Conservation (phyloP, 768 basidiomycete species). For the Kwoniella europaea region DNA sequence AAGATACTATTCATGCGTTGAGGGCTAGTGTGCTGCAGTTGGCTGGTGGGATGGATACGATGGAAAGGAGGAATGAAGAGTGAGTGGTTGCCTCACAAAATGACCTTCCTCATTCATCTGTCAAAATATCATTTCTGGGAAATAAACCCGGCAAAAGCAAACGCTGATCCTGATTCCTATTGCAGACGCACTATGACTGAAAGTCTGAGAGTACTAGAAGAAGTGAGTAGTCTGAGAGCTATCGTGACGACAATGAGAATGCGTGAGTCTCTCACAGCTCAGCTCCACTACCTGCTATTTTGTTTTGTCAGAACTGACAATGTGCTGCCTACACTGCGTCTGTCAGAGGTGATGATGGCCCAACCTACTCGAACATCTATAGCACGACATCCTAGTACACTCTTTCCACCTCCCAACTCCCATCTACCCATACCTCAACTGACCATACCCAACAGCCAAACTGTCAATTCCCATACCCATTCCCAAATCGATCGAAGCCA, state of each 20-base stretch:
- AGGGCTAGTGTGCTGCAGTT: conserved; percentile 33
- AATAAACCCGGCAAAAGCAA: too few relatives aligned
- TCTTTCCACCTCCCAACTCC: not conserved
- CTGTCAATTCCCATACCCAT: not conserved
- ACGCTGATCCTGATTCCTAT: too few relatives aligned
- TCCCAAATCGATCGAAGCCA: not conserved
- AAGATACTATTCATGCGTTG: conserved; percentile 28
- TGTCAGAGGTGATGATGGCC: conserved; percentile 46
- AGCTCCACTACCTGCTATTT: not conserved
- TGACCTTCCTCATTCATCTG: too few relatives aligned
- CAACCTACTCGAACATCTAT: conserved; percentile 21
- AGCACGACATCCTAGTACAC: not conserved
- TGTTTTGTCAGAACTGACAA: not conserved
- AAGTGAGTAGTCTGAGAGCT: conserved; percentile 40
- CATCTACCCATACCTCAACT: not conserved
- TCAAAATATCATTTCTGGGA: too few relatives aligned
- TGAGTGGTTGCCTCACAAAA: conserved; percentile 11
- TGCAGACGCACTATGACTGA: conserved; percentile 47
- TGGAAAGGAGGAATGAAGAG: conserved; percentile 49
- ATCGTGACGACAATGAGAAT: conserved; percentile 43
- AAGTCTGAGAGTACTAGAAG: conserved; percentile 41
- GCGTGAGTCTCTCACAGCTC: conserved; percentile 34
- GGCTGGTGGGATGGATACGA: conserved; percentile 41
- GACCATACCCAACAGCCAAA: not conserved
- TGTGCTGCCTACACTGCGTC: not conserved